Evolutionary conservation across 1,284 basidiomycete species (phyloP).

Genomic region (Papiliotrema fonsecae): DNA sequence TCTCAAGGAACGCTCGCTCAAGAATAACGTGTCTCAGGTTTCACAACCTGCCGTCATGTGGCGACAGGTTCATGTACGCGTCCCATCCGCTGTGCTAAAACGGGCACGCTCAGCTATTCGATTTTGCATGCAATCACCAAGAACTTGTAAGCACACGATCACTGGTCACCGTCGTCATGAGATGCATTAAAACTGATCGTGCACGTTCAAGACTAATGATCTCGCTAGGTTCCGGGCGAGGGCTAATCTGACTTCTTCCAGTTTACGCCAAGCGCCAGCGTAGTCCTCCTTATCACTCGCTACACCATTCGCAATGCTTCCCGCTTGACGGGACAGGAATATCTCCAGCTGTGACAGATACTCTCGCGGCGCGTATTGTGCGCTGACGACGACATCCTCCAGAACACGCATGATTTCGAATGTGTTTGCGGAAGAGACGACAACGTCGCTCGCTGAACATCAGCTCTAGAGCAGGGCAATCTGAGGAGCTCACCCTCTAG

Average conservation of each 20-base stretch:
- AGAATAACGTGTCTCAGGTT: too few relatives aligned
- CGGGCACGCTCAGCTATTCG: too few relatives aligned
- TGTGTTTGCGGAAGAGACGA: slow-evolving; percentile 44
- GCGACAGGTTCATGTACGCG: too few relatives aligned
- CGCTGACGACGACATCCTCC: slow-evolving; percentile 46
- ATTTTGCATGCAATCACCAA: too few relatives aligned
- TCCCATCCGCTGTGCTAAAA: too few relatives aligned
- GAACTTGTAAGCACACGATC: too few relatives aligned
- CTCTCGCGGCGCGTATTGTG: slow-evolving; percentile 33
- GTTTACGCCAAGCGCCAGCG: slow-evolving; percentile 34
- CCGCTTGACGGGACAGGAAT: slow-evolving; percentile 15
- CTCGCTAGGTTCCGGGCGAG: slow-evolving; percentile 45
- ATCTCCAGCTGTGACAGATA: slow-evolving; percentile 33
- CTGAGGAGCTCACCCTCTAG: slow-evolving; percentile 43
- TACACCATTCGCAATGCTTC: slow-evolving; percentile 1
- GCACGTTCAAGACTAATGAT: slow-evolving; percentile 33
- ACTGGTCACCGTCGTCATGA: too few relatives aligned
- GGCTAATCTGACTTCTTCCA: slow-evolving; percentile 49
- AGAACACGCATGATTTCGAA: slow-evolving; percentile 49
- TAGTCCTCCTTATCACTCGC: slow-evolving; percentile 12
- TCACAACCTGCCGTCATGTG: too few relatives aligned
- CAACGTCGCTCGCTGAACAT: slow-evolving; percentile 41
- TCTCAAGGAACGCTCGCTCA: too few relatives aligned
- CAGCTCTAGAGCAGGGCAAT: not conserved
- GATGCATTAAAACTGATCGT: slow-evolving; percentile 25